Percentiles rank a stretch among this genome's conserved stretches.
phyloP scores from a whole-genome alignment of 2,329 filamentous ascomycete species.

The Phyllosticta capitalensis region DNA sequence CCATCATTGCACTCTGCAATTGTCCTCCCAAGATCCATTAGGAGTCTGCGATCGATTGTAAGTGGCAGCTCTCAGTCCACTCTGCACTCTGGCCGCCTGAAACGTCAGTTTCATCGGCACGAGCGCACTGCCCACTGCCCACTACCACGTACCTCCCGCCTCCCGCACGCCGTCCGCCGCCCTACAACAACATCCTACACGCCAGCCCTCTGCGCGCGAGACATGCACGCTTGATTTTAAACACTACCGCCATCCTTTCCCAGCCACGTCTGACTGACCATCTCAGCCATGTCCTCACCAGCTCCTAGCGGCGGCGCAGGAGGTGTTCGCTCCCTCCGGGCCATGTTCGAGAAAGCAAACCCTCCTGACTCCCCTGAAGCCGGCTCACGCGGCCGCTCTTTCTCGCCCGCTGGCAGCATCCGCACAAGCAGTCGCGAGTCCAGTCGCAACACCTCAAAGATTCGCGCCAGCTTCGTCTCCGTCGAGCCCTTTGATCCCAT shows the following conservation, averaged over 20 bases:
- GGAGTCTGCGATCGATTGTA: no score
- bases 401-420: slow-evolving; percentile 21
- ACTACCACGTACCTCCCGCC: background rate
- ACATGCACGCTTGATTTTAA: slow-evolving; percentile 2
- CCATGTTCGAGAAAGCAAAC: slow-evolving; percentile 39
- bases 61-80: background rate
- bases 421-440: slow-evolving; percentile 18
- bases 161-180: background rate
- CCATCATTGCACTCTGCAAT: background rate
- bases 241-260: background rate
- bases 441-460: slow-evolving; percentile 32
- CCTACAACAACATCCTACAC: slow-evolving; percentile 1
- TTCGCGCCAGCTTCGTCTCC: slow-evolving; percentile 40
- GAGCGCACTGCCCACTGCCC: slow-evolving; percentile 6
- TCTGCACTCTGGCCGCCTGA: background rate
- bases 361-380: slow-evolving; percentile 18
- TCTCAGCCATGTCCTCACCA: slow-evolving; percentile 37
- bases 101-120: slow-evolving; percentile 8
- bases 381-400: slow-evolving; percentile 37
- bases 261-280: background rate
- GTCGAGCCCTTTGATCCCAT: slow-evolving; percentile 27
- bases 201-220: background rate
- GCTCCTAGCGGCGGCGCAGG: slow-evolving; percentile 24
- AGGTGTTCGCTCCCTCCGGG: slow-evolving; percentile 40
- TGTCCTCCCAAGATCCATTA: no score